Base-by-base conservation (phyloP, 2,329 filamentous ascomycete species). In the Ascochyta rabiei region DNA sequence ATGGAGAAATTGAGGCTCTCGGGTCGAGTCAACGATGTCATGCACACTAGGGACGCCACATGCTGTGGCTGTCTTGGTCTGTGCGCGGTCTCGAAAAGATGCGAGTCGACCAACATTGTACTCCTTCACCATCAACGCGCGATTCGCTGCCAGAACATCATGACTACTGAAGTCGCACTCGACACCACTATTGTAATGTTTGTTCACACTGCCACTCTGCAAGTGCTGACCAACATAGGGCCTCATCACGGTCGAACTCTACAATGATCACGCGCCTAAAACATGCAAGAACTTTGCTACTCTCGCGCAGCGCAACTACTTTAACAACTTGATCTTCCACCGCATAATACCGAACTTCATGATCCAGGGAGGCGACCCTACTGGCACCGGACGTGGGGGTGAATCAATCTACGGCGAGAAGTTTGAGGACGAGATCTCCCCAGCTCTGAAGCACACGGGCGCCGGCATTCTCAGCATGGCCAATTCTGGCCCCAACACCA, bases 401-500 rank as follows among this genome's bases (percentile, higher is more conserved):
- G 82, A 82, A 53, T 93, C 88, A 58, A 96, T 97, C 79, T 98
- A 91, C 77, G 95, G 93, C 69, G 90, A 92, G 45, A 93, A 91
- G 73, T 98, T 98, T 75, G 91, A 89, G 57, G 95, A 99, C 78
- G 95, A 99, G 81, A 93, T 98, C 66, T 80, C 84, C 41, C 77
- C 86, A 2, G 79, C 80, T 4, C 80, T 99, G 49, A 95, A 93
- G 73, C 95, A 99, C 79, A 96, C 92, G 0, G 93, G 93, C 33
- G 93, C 93, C 4, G 93, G 93, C 1, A 82, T 98, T n/a, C 79
- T 99, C 66, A 92, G 88, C 77, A 99, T 99, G 95, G 95, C 95
- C 56, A 99, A 99, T 77, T 87, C 88, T 15, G 95, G 95, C 0
- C 90, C 91, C 8, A 86, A 98, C 75, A 96, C 93, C 31, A 98